Conservation (phyloP, 352 stramenopile genomes). For the Globisporangium echinulatum region DNA sequence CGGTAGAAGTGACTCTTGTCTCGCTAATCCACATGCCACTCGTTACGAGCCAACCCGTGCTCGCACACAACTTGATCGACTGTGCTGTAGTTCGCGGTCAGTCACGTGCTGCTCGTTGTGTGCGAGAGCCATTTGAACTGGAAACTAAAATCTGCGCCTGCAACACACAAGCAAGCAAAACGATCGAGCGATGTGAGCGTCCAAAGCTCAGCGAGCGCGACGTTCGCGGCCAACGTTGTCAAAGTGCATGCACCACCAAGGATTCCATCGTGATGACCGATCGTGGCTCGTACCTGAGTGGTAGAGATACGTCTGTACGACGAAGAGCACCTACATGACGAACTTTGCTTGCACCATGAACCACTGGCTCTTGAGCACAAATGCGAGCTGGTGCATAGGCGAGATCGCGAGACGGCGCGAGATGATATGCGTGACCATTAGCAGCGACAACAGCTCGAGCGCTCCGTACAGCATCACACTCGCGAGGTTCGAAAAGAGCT, state of each 20-base stretch:
- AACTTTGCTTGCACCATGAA: conserved; percentile 23
- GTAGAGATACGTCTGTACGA: conserved; percentile 3
- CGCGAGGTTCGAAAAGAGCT: not conserved
- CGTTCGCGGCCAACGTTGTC: too few relatives aligned
- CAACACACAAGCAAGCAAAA: not conserved
- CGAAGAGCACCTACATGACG: conserved; percentile 13
- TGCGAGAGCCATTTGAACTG: conserved; percentile 17
- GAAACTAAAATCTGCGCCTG: conserved; percentile 19
- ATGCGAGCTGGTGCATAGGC: conserved; percentile 3
- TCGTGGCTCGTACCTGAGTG: conserved; percentile 7
- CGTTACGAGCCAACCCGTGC: too few relatives aligned
- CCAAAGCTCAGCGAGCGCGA: too few relatives aligned
- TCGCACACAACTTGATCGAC: too few relatives aligned
- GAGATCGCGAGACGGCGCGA: conserved; percentile 13
- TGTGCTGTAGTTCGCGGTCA: too few relatives aligned
- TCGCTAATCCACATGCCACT: too few relatives aligned
- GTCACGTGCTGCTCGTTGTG: not conserved
- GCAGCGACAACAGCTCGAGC: conserved; percentile 16
- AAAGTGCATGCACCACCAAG: not conserved
- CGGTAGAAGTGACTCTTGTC: too few relatives aligned
- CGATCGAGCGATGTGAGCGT: not conserved
- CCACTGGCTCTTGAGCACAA: conserved; percentile 21
- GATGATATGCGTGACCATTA: conserved; percentile 14
- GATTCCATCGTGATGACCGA: not conserved
- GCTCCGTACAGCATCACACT: conserved; percentile 20